phyloP scores from a whole-genome alignment of 495 filamentous ascomycete species.

The Cercophora samala region DNA sequence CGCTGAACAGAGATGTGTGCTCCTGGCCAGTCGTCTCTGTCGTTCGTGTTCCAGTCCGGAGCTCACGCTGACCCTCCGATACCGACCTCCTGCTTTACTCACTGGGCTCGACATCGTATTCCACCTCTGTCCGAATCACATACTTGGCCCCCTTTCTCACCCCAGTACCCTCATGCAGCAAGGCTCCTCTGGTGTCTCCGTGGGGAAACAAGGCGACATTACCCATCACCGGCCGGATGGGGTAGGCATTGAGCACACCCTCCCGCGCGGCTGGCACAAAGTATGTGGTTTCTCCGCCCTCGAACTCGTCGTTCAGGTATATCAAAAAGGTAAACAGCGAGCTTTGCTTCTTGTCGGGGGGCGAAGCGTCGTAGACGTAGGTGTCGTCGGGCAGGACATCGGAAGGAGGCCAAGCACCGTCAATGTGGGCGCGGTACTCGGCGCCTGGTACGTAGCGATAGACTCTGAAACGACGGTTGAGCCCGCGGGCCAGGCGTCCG shows the following conservation, averaged over 20 bases:
- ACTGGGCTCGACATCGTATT: conserved; percentile 43
- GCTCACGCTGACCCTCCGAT: background rate
- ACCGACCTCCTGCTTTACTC: background rate
- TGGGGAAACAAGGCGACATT: conserved; percentile 47
- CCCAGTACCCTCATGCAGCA: conserved; percentile 49
- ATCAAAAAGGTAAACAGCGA: conserved; percentile 51
- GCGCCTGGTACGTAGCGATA: conserved; percentile 52
- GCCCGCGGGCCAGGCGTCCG: conserved; percentile 38
- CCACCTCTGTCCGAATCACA: conserved; percentile 48
- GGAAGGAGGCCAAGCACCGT: conserved; percentile 50
- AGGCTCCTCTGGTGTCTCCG: conserved; percentile 41
- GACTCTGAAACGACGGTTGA: conserved; percentile 49
- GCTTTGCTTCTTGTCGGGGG: conserved; percentile 42
- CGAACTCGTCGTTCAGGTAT: conserved; percentile 52
- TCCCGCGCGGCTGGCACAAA: conserved; percentile 45
- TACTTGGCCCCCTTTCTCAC: conserved; percentile 46
- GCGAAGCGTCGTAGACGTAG: conserved; percentile 48
- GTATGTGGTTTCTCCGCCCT: conserved; percentile 50
- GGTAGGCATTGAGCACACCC: conserved; percentile 46
- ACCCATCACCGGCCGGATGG: conserved; percentile 47
- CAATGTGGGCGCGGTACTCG: conserved; percentile 47
- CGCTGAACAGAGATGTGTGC: too few relatives aligned
- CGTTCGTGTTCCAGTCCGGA: background rate
- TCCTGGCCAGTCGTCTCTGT: background rate
- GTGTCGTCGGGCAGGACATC: conserved; percentile 37